Percentiles rank a stretch among this genome's conserved stretches.
Conservation (phyloP, 768 basidiomycete genomes). For the Lactifluus hygrophoroides region DNA sequence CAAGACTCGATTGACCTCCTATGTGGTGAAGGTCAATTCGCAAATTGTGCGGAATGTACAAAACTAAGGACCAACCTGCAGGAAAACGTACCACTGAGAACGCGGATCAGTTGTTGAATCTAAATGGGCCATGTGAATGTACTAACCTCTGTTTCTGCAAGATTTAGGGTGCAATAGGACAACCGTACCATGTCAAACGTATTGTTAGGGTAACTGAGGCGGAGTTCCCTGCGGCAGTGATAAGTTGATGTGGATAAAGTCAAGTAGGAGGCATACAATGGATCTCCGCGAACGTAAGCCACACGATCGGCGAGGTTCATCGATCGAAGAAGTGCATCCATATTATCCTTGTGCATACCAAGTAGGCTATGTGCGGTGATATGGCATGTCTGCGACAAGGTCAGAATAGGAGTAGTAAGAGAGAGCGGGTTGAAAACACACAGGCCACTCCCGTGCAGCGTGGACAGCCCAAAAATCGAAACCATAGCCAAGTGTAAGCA, state of each 20-base stretch:
- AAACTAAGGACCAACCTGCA: slow-evolving; percentile 3
- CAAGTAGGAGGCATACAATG: not conserved
- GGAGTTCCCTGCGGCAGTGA: not conserved
- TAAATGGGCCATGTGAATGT: not conserved
- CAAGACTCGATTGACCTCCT: slow-evolving; percentile 66
- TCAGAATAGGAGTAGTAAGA: not conserved
- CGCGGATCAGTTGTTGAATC: not conserved
- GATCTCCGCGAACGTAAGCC: slow-evolving; percentile 7
- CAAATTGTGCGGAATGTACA: slow-evolving; percentile 7
- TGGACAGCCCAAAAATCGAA: slow-evolving; percentile 64
- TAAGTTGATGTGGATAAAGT: not conserved
- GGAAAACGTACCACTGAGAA: slow-evolving; percentile 16
- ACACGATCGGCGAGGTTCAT: slow-evolving; percentile 6
- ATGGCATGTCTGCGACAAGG: slow-evolving; percentile 2
- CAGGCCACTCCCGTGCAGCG: slow-evolving; percentile 60
- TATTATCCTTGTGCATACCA: not conserved
- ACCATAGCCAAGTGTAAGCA: slow-evolving; percentile 69
- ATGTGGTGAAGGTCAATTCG: slow-evolving; percentile 16
- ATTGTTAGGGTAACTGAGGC: not conserved
- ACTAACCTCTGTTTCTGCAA: slow-evolving; percentile 19
- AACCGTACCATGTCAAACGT: slow-evolving; percentile 20
- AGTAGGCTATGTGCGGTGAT: slow-evolving; percentile 11
- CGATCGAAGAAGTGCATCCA: not conserved
- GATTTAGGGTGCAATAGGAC: slow-evolving; percentile 14
- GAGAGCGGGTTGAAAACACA: slow-evolving; percentile 25